phyloP scores from a whole-genome alignment of 805 yeast genomes.

The Saccharomycopsis javanensis region DNA sequence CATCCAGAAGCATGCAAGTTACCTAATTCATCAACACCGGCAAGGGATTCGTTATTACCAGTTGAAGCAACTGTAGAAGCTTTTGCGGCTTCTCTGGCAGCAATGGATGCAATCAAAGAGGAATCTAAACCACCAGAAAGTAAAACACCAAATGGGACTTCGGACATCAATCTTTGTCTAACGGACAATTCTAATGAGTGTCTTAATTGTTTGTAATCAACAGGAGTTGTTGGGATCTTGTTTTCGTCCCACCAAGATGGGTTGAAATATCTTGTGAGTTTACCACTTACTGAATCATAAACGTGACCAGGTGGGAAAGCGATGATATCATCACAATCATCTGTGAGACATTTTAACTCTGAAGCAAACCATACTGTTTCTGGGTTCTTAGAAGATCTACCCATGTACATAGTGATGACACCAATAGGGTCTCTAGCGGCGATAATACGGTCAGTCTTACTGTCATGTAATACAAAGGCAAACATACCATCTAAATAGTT shows the following conservation, averaged over 20 bases:
- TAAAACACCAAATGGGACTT: slow-evolving; percentile 97
- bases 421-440: slow-evolving; percentile 99
- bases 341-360: slow-evolving; percentile 87
- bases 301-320: slow-evolving; percentile 99
- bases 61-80: slow-evolving; percentile 42
- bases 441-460: slow-evolving; percentile 69
- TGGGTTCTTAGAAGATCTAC: slow-evolving; percentile 60
- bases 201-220: slow-evolving; percentile 64
- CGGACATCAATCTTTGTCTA: slow-evolving; percentile 98
- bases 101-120: slow-evolving; percentile 91
- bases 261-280: slow-evolving; percentile 76
- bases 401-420: slow-evolving; percentile 92
- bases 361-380: slow-evolving; percentile 82
- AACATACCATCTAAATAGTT: slow-evolving; percentile 95
- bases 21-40: slow-evolving; percentile 90
- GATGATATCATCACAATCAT: slow-evolving; percentile 84
- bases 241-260: slow-evolving; percentile 93
- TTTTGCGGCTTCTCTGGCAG: slow-evolving; percentile 87
- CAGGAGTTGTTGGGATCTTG: slow-evolving; percentile 64
- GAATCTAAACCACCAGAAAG: slow-evolving; percentile 97
- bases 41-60: slow-evolving; percentile 38
- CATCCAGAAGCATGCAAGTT: slow-evolving; percentile 60
- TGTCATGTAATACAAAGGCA: slow-evolving; percentile 88
- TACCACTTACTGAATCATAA: slow-evolving; percentile 83
- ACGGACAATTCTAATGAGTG: slow-evolving; percentile 86